Conservation (phyloP, 495 filamentous ascomycete species). For the Symbiotaphrina buchneri region DNA sequence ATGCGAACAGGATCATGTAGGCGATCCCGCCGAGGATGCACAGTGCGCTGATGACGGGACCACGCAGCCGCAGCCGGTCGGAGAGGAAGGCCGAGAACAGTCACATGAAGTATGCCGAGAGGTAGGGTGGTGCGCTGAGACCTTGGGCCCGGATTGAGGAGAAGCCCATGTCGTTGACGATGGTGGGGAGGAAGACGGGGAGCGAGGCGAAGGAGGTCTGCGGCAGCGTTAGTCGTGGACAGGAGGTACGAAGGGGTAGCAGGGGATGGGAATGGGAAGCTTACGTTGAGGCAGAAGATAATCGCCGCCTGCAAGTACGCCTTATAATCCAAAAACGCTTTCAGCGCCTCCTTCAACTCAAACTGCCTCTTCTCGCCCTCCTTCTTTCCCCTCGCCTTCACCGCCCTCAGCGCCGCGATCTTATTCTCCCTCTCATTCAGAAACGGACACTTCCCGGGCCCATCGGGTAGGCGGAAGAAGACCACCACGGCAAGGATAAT, state of each 20-base stretch:
- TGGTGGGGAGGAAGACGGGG: slow-evolving; percentile 67
- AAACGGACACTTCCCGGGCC: slow-evolving; percentile 29
- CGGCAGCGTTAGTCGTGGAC: no score
- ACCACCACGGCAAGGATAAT: slow-evolving; percentile 21
- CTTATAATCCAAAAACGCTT: slow-evolving; percentile 35
- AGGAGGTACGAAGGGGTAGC: no score
- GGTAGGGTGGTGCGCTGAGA: slow-evolving; percentile 62
- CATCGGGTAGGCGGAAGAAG: slow-evolving; percentile 26
- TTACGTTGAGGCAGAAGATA: no score
- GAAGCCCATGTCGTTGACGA: slow-evolving; percentile 61
- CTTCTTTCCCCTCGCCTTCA: slow-evolving; percentile 38
- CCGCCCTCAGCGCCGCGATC: slow-evolving; percentile 36
- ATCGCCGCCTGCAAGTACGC: slow-evolving; percentile 12
- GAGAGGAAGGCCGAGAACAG: slow-evolving; percentile 47
- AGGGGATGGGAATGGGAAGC: no score
- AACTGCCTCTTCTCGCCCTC: slow-evolving; percentile 27
- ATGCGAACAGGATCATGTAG: slow-evolving; percentile 59
- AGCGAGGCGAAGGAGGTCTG: slow-evolving; percentile 49
- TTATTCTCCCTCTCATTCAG: slow-evolving; percentile 43
- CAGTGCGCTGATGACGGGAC: slow-evolving; percentile 36
- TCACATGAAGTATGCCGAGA: slow-evolving; percentile 48
- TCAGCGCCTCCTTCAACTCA: slow-evolving; percentile 31
- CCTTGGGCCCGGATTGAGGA: slow-evolving; percentile 52
- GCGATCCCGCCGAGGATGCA: slow-evolving; percentile 46
- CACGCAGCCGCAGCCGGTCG: slow-evolving; percentile 50